Base-by-base conservation (phyloP, 257 asterid genomes). In the Primulina eburnea region DNA sequence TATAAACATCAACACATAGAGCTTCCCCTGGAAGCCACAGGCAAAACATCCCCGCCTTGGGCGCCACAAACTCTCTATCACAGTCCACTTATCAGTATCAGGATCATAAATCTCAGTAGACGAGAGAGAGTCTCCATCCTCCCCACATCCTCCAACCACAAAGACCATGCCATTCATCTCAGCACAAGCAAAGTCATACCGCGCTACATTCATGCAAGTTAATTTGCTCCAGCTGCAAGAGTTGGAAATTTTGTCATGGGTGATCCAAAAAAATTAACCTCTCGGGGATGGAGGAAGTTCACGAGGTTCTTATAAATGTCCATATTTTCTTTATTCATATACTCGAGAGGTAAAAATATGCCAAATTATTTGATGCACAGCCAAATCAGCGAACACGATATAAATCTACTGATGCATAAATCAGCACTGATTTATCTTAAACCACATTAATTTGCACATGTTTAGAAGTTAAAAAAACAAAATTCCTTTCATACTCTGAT, bases 21-120 rank as follows among this genome's bases (percentile, higher is more conserved):
- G 91, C 75, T 90, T 90, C 16, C 96, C 97, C 64, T 70, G 80
- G 10, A 85, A 80, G 17, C 83, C 88, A 33, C 80, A 84, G 0
- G 95, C 96, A 20, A 90, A 88, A 50, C 97, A 88, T 33, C 95
- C 93, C 88, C 90, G 82, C 38, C 98, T 79, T 2, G 97, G 97
- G 16, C 87, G 86, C 18, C 81, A 77, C 57, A 88, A 82, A 71
- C 85, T 73, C 83, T 87, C 90, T 0, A 87, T 85, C 59, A 78
- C 29, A 6, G 80, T 87, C 98, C 97, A 90, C 68, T 74, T 76
- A 73, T 85, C 68, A 0, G 76, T 63, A 43, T 82, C 84, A 0
- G 93, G 90, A 59, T 90, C 86, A 64, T 92, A 90, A 84, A 85
- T 84, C 79, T 92, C 98, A 1, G 85, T 90, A 33, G 78, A 85